Percentiles rank a stretch among this genome's conserved stretches.
Conservation (phyloP, 1,139 yeast genomes). For the Yamadazyma dushanensis region DNA sequence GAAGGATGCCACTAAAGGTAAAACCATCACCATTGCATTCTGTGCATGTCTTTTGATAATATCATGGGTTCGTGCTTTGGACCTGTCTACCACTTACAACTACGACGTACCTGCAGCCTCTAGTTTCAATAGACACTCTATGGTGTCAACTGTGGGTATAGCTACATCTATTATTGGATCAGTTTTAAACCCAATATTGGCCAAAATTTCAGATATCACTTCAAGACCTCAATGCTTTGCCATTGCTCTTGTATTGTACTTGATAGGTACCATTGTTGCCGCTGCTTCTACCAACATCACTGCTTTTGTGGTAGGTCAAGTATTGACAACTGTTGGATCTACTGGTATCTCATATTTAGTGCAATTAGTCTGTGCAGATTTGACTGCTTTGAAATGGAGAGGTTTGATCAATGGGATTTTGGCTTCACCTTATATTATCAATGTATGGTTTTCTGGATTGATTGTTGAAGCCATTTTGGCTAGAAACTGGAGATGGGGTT, state of each 20-base stretch:
- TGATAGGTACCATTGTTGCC: slow-evolving; percentile 26
- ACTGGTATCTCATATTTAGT: slow-evolving; percentile 21
- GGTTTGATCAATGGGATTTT: slow-evolving; percentile 24
- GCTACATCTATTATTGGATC: slow-evolving; percentile 27
- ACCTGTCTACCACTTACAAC: slow-evolving; percentile 33
- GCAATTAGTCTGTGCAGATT: slow-evolving; percentile 27
- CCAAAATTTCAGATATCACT: slow-evolving; percentile 31
- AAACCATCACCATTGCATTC: slow-evolving; percentile 7
- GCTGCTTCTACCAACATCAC: slow-evolving; percentile 26
- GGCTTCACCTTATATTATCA: slow-evolving; percentile 28
- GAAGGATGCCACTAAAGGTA: slow-evolving; percentile 15
- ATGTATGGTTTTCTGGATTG: slow-evolving; percentile 32
- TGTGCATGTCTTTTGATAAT: slow-evolving; percentile 28
- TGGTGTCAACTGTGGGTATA: slow-evolving; percentile 29
- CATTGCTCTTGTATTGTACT: slow-evolving; percentile 21
- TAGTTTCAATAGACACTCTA: slow-evolving; percentile 29
- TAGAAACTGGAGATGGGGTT: slow-evolving; percentile 43
- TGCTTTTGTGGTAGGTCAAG: slow-evolving; percentile 32
- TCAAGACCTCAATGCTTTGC: slow-evolving; percentile 28
- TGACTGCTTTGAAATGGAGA: slow-evolving; percentile 36
- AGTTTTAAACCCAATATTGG: slow-evolving; percentile 27
- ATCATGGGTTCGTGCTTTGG: slow-evolving; percentile 38
- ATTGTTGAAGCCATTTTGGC: slow-evolving; percentile 27
- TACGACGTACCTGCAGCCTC: slow-evolving; percentile 32
- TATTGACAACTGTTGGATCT: slow-evolving; percentile 27